phyloP scores from a whole-genome alignment of 2,329 filamentous ascomycete species.

The Alternaria tenuissima region DNA sequence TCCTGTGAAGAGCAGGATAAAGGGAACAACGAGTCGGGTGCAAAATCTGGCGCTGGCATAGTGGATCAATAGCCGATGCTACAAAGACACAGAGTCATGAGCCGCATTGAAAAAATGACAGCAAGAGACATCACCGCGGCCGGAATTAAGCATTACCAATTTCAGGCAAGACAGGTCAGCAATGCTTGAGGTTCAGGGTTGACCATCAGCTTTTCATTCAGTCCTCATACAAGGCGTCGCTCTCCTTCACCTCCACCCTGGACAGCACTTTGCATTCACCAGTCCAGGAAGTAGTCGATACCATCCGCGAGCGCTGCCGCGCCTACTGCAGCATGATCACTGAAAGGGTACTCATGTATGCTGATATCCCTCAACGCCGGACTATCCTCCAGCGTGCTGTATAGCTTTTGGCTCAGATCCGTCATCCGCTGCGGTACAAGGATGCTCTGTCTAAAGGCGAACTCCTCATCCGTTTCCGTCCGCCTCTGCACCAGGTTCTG shows the following conservation, averaged over 20 bases:
- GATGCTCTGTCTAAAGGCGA: constrained; percentile 35
- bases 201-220: not conserved
- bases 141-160: not conserved
- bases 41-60: not conserved
- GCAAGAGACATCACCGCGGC: not conserved
- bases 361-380: constrained; percentile 35
- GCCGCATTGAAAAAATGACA: not conserved
- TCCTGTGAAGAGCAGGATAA: not conserved
- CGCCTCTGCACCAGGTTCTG: constrained; percentile 36
- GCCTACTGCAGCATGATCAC: constrained; percentile 43
- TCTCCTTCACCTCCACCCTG: not conserved
- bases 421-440: constrained; percentile 35
- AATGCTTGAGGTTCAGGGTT: not conserved
- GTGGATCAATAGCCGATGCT: not conserved
- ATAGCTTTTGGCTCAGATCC: constrained; percentile 32
- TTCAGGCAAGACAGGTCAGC: not conserved
- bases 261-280: constrained; percentile 22
- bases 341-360: constrained; percentile 42
- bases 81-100: constrained; percentile 4
- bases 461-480: constrained; percentile 40
- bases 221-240: not conserved
- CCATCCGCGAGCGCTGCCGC: constrained; percentile 40
- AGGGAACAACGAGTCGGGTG: not conserved
- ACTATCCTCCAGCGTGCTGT: constrained; percentile 31
- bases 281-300: constrained; percentile 46